Evolutionary conservation across 805 yeast genomes (phyloP).

Genomic region (Danielia oregonensis): DNA sequence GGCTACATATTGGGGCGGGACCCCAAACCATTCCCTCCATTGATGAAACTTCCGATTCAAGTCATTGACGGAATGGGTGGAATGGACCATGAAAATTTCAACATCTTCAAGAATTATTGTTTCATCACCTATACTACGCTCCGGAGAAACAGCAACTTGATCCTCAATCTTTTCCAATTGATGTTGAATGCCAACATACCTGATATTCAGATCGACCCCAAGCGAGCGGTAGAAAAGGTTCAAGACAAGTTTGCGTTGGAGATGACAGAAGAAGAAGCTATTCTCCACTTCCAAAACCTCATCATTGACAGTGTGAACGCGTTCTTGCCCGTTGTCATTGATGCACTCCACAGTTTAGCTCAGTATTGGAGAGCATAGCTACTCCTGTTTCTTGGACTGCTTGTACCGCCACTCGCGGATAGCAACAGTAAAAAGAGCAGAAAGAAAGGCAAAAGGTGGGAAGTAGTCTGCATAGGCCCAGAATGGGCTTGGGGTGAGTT

Average conservation of each 20-base stretch:
- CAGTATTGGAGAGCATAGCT: conserved; percentile 91
- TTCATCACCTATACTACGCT: conserved; percentile 90
- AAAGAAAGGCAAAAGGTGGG: conserved; percentile 36
- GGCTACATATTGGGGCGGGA: conserved; percentile 96
- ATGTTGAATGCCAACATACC: conserved; percentile 95
- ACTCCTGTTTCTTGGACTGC: too few species aligned
- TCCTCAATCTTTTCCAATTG: conserved; percentile 83
- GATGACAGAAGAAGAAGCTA: conserved; percentile 94
- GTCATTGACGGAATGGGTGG: conserved; percentile 99
- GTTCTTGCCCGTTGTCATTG: conserved; percentile 89
- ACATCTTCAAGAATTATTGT: conserved; percentile 85
- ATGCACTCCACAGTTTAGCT: conserved; percentile 89
- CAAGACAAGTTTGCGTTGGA: conserved; percentile 92
- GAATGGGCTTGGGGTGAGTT: conserved; percentile 26
- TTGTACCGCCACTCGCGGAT: conserved; percentile 2
- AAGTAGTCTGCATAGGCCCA: conserved; percentile 27
- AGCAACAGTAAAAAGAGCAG: conserved; percentile 6
- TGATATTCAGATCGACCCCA: conserved; percentile 79
- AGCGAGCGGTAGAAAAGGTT: conserved; percentile 83
- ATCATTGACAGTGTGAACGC: conserved; percentile 95
- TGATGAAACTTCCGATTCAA: conserved; percentile 96
- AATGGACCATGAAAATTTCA: conserved; percentile 75
- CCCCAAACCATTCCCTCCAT: conserved; percentile 98
- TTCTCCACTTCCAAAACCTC: conserved; percentile 86
- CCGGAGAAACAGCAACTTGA: conserved; percentile 84